Percentiles rank a stretch among this genome's conserved stretches.
These are phyloP conservation scores for Polyporus arcularius DNA, from an alignment of 768 basidiomycete genomes.

Conservation along the genomic window DNA sequence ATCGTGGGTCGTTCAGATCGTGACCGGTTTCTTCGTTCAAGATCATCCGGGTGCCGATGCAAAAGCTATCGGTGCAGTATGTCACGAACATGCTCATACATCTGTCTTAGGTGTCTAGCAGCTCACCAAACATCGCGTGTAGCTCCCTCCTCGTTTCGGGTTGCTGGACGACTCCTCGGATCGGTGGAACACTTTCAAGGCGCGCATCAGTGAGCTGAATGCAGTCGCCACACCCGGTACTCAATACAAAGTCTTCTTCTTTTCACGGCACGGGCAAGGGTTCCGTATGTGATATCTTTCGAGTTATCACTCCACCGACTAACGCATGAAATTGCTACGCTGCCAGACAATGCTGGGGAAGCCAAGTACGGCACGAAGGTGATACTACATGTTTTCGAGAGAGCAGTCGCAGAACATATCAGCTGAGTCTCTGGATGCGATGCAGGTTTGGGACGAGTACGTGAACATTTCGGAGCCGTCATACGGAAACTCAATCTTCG, in stretches of 20 bases:
- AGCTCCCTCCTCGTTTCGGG: constrained; percentile 63
- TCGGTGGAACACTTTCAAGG: constrained; percentile 51
- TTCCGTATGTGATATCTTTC: constrained; percentile 49
- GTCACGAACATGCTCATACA: neutral
- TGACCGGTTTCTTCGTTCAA: constrained; percentile 47
- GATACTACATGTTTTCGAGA: neutral
- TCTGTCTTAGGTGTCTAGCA: neutral
- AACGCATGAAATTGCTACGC: neutral
- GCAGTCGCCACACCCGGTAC: constrained; percentile 35
- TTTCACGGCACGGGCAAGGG: constrained; percentile 74
- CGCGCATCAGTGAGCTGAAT: constrained; percentile 50
- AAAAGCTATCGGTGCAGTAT: constrained; percentile 33
- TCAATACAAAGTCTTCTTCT: constrained; percentile 63
- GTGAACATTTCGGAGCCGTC: neutral
- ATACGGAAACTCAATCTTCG: neutral
- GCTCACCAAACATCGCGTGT: neutral
- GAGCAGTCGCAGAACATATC: too few species aligned
- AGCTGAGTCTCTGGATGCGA: neutral
- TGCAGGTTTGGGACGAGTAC: constrained; percentile 60
- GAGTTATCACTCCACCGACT: neutral
- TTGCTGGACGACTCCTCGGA: constrained; percentile 50
- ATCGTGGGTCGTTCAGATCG: constrained; percentile 9
- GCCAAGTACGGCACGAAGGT: constrained; percentile 55
- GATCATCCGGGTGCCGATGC: constrained; percentile 34
- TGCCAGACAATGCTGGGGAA: constrained; percentile 66